Evolutionary conservation across 495 filamentous ascomycete species (phyloP), one percentile per base, ranked within the genome.

Genomic region (Tuber indicum): DNA sequence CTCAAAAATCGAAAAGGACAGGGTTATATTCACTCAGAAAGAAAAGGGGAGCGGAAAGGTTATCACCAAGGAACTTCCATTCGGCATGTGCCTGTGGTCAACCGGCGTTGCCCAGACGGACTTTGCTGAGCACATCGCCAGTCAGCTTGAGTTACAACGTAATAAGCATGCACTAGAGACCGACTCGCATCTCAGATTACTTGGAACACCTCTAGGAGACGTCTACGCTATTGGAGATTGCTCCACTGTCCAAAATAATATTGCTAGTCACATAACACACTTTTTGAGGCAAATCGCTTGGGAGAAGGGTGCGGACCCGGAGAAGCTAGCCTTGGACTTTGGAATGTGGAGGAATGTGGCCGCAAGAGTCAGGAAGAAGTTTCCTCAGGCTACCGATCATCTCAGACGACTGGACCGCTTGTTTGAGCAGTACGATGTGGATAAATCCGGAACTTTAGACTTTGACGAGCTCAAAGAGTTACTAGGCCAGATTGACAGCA

Each of bases 161-260:
- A 99, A 99, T 85, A 89, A 88, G 49, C 94, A 94, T 81, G 96
- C 96, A 23, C 88, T 99, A 16, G 96, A 98, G 83, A 99, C 96
- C 0, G 96, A 99, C 85, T 90, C 93, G 6, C 94, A 99, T 84
- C 91, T 98, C 10, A 93, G 96, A 62, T 86, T 99, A 0, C 93
- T 92, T 80, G 96, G 96, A 49, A 91, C 96, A 0, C 96, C 96
- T 0, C 86, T 98, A 0, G 96, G 96, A 58, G 96, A 98, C 81
- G 93, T 99, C 45, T 99, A 99, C 84, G 93, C 93, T 71, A 93
- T 99, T 74, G 96, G 96, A n/a, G 96, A 99, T 85, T 98, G 96
- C 86, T 86, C 92, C 19, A 98, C 96, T 0, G 96, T 98, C 0
- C 96, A 98, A 81, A 98, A 98, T 86, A 98, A 98, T 82, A 86